phyloP scores from a whole-genome alignment of 1,139 yeast species.

The Yamadazyma kanchanaburiensis region DNA sequence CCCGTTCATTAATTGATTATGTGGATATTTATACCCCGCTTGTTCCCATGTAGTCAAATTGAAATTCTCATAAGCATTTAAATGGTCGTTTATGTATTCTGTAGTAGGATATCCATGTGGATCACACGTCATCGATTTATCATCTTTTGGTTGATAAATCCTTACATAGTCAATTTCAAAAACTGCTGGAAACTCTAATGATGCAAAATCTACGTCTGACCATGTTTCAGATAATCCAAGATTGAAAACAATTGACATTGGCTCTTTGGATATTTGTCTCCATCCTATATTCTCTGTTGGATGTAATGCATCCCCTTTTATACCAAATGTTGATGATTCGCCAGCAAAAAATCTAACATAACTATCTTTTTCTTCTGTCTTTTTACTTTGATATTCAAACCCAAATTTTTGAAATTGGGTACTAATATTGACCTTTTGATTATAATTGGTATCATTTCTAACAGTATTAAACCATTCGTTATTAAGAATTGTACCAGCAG shows the following conservation, averaged over 20 bases:
- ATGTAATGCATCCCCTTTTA: constrained; percentile 24
- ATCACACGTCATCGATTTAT: constrained; percentile 24
- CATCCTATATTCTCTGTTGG: constrained; percentile 24
- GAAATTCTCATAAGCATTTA: constrained; percentile 20
- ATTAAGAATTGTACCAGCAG: constrained; percentile 22
- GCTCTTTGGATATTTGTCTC: constrained; percentile 26
- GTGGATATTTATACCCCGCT: constrained; percentile 24
- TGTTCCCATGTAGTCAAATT: constrained; percentile 23
- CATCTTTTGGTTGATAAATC: constrained; percentile 23
- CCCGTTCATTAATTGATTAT: constrained; percentile 17
- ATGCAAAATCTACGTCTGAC: constrained; percentile 21
- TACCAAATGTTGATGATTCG: constrained; percentile 17
- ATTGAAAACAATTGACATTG: constrained; percentile 27
- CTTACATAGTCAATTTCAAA: constrained; percentile 26
- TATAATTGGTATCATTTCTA: constrained; percentile 8
- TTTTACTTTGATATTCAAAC: constrained; percentile 21
- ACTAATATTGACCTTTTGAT: constrained; percentile 8
- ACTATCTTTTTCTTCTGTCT: constrained; percentile 15
- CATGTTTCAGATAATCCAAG: constrained; percentile 26
- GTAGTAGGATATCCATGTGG: constrained; percentile 24
- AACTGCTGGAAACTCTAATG: constrained; percentile 22
- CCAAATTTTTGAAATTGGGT: constrained; percentile 21
- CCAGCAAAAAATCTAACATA: constrained; percentile 24
- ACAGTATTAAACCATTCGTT: constrained; percentile 19
- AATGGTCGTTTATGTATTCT: constrained; percentile 22